These are phyloP conservation scores for Cymbidium sinense DNA, from an alignment of 106 monocot species.

Conservation along the genomic window DNA sequence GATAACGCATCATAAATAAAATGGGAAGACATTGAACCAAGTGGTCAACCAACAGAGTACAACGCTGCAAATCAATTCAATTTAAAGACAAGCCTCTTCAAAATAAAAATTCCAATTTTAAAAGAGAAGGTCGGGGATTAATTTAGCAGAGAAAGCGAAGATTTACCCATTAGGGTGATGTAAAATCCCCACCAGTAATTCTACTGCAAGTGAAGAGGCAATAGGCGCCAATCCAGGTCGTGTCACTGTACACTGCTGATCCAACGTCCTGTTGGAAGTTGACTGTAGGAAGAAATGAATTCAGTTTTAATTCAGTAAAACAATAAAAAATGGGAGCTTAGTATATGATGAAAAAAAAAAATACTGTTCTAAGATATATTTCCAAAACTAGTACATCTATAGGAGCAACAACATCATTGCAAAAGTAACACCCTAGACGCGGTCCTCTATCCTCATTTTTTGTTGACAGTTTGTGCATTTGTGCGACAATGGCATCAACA, in stretches of 20 bases:
- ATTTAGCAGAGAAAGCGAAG: background rate
- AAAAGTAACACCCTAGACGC: constrained; percentile 92
- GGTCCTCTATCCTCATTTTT: constrained; percentile 16
- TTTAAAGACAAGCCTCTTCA: background rate
- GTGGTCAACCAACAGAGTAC: background rate
- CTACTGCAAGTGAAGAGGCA: constrained; percentile 84
- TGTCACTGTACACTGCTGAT: constrained; percentile 98
- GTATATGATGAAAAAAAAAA: background rate
- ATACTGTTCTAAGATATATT: background rate
- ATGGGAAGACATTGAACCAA: background rate
- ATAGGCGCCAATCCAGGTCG: constrained; percentile 88
- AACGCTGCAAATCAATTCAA: background rate
- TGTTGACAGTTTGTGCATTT: constrained; percentile 27
- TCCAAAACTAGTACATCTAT: constrained; percentile 55
- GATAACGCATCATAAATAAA: background rate
- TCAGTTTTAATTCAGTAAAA: background rate
- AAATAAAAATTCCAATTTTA: too few relatives aligned
- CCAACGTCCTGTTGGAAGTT: constrained; percentile 85
- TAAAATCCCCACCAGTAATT: constrained; percentile 74
- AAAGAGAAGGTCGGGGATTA: background rate
- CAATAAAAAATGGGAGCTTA: background rate
- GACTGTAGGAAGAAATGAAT: constrained; percentile 47
- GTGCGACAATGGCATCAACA: constrained; percentile 1
- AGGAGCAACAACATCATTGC: constrained; percentile 97
- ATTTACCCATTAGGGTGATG: constrained; percentile 84